phyloP scores from a whole-genome alignment of 2,329 filamentous ascomycete species.

The Ampelomyces quisqualis region DNA sequence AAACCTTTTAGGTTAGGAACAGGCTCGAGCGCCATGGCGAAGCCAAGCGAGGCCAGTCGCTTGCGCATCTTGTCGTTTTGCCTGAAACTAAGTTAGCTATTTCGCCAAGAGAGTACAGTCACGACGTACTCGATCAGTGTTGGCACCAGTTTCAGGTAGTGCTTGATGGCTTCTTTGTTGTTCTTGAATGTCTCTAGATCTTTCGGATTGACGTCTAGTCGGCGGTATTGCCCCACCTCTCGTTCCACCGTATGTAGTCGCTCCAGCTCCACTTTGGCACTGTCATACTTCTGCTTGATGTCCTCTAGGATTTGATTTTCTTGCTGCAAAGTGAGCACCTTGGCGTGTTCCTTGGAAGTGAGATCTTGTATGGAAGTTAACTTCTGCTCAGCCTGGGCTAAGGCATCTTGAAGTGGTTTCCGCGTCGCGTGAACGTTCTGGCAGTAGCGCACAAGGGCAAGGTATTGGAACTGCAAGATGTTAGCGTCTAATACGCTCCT shows the following conservation, averaged over 20 bases:
- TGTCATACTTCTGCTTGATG: slow-evolving; percentile 10
- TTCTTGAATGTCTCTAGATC: slow-evolving; percentile 24
- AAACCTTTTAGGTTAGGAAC: slow-evolving; percentile 22
- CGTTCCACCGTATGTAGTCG: slow-evolving; percentile 21
- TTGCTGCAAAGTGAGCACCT: slow-evolving; percentile 28
- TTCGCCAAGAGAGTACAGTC: no score
- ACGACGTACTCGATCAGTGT: slow-evolving; percentile 29
- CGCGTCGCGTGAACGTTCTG: slow-evolving; percentile 22
- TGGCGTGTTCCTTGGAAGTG: slow-evolving; percentile 38
- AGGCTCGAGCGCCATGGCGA: slow-evolving; percentile 30
- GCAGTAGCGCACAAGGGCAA: slow-evolving; percentile 32
- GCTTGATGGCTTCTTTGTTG: slow-evolving; percentile 27
- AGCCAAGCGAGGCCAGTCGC: slow-evolving; percentile 31
- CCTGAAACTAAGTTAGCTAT: slow-evolving; percentile 20
- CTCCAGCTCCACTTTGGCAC: slow-evolving; percentile 16
- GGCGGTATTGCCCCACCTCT: slow-evolving; percentile 20
- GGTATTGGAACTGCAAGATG: slow-evolving; percentile 50
- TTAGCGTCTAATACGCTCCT: slow-evolving; percentile 13
- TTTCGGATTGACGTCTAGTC: slow-evolving; percentile 16
- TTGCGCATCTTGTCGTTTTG: slow-evolving; percentile 35
- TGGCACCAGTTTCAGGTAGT: slow-evolving; percentile 33
- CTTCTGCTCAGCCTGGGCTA: slow-evolving; percentile 24
- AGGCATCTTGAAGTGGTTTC: slow-evolving; percentile 17
- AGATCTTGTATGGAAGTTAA: slow-evolving; percentile 34
- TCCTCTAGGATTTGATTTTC: slow-evolving; percentile 20